phyloP scores from a whole-genome alignment of 257 asterid species.

The Thymus mandschuricus region DNA sequence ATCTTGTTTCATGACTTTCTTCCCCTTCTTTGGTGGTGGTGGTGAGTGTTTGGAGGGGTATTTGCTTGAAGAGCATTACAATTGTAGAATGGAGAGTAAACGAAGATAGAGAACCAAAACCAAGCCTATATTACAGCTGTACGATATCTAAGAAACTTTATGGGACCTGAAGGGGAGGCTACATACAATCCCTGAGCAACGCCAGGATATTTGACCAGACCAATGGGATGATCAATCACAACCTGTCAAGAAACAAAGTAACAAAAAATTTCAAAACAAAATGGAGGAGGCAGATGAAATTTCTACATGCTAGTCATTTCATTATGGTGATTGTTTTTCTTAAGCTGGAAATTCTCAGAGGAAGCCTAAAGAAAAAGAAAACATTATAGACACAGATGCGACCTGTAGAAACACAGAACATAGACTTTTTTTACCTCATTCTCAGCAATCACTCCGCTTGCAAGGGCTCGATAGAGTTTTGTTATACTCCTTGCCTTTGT shows the following conservation, averaged over 20 bases:
- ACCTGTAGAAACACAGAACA: conserved; percentile 23
- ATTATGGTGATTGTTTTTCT: conserved; percentile 11
- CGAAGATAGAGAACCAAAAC: conserved; percentile 15
- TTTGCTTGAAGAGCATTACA: background rate
- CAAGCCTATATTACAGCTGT: conserved; percentile 1
- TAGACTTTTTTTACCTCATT: conserved; percentile 61
- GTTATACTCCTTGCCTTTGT: conserved; percentile 61
- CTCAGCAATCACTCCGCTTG: conserved; percentile 62
- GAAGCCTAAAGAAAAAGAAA: conserved; percentile 13
- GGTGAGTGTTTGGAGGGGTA: background rate
- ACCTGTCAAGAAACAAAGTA: conserved; percentile 49
- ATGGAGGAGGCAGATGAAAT: conserved; percentile 9
- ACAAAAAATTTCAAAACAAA: conserved; percentile 13
- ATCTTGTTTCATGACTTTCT: conserved; percentile 19
- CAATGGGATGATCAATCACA: conserved; percentile 84
- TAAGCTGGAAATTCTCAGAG: conserved; percentile 14
- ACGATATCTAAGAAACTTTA: background rate
- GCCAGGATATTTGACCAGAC: conserved; percentile 86
- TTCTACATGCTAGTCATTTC: conserved; percentile 19
- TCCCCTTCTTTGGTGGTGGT: background rate
- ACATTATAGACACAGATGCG: background rate
- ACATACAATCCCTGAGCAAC: conserved; percentile 94
- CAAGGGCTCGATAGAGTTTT: conserved; percentile 86
- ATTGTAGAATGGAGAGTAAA: conserved; percentile 26
- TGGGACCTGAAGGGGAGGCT: conserved; percentile 86